phyloP scores from a whole-genome alignment of 352 stramenopile genomes.

The Pythium biforme region DNA sequence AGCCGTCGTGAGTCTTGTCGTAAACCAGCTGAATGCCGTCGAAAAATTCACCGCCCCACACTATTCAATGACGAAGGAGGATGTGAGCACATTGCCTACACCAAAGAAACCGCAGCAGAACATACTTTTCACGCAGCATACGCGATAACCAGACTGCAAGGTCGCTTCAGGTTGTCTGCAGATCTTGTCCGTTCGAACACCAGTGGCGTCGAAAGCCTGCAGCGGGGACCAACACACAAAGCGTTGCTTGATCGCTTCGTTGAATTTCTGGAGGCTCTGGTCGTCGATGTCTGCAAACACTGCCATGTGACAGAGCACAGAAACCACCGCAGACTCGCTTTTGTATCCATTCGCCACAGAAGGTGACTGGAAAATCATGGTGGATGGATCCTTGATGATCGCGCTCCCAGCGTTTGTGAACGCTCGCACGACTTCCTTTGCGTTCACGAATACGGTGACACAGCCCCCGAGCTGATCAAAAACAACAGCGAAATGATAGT shows the following conservation, averaged over 20 bases:
- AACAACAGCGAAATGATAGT: conserved; percentile 25
- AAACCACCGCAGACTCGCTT: background rate
- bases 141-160: conserved; percentile 48
- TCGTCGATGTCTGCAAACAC: conserved; percentile 29
- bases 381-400: background rate
- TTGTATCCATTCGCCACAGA: background rate
- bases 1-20: conserved; percentile 16
- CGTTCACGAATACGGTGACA: conserved; percentile 23
- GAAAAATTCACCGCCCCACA: conserved; percentile 74
- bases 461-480: background rate
- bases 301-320: conserved; percentile 46
- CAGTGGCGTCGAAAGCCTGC: conserved; percentile 35
- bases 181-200: conserved; percentile 25
- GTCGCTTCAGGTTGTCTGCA: conserved; percentile 35
- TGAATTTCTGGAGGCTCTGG: conserved; percentile 31
- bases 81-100: background rate
- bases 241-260: conserved; percentile 34
- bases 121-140: conserved; percentile 56
- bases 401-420: background rate
- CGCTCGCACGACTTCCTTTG: background rate
- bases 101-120: background rate
- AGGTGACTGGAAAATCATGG: conserved; percentile 5
- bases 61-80: conserved; percentile 25
- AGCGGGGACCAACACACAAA: conserved; percentile 54
- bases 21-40: conserved; percentile 58